These are phyloP conservation scores for Lepidium campestre DNA, from an alignment of 441 rosid species.

Conservation along the genomic window DNA sequence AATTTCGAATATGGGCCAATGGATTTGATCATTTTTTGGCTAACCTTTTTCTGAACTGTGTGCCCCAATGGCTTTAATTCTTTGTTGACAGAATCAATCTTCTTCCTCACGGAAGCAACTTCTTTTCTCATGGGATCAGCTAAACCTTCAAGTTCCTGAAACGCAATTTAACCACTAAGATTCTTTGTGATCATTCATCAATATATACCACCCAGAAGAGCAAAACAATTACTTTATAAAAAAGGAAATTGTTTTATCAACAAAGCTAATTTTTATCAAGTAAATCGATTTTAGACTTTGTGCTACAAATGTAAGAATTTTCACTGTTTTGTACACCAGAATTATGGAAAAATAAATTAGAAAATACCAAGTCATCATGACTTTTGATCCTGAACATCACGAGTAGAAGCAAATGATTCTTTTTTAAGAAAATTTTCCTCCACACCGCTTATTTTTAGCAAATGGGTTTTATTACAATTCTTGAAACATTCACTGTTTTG, in stretches of 20 bases:
- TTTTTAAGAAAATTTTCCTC: neutral
- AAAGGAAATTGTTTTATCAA: neutral
- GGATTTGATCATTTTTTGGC: neutral
- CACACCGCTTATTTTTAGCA: neutral
- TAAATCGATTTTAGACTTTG: neutral
- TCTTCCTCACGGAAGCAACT: constrained; percentile 71
- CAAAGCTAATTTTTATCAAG: neutral
- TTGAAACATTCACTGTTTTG: neutral
- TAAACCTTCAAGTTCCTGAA: constrained; percentile 80
- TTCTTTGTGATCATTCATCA: neutral
- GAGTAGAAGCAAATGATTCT: neutral
- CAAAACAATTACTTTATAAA: neutral
- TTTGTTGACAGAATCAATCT: constrained; percentile 83
- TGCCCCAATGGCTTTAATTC: constrained; percentile 86
- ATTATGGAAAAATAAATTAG: neutral
- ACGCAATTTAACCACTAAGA: neutral
- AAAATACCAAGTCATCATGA: neutral
- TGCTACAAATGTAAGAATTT: constrained; percentile 2
- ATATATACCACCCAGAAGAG: neutral
- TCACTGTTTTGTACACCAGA: neutral
- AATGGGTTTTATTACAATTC: neutral
- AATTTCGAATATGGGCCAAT: neutral
- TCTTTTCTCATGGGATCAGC: constrained; percentile 82
- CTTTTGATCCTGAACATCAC: neutral
- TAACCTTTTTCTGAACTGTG: constrained; percentile 86